Percentiles rank a stretch among this genome's conserved stretches.
These are phyloP conservation scores for Fibroporia radiculosa DNA, from an alignment of 768 basidiomycete genomes.

Conservation along the genomic window DNA sequence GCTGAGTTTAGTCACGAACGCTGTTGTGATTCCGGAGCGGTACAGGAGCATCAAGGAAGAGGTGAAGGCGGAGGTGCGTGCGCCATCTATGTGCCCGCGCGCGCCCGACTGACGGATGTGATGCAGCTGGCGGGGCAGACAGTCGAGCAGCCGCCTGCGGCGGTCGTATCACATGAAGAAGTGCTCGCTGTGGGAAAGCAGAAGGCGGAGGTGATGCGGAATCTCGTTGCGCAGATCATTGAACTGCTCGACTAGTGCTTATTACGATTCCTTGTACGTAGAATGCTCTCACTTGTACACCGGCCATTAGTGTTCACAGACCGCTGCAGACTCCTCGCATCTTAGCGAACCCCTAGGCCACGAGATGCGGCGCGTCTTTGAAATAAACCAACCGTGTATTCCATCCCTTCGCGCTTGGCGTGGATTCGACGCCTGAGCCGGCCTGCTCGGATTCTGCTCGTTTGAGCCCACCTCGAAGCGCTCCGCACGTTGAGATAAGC, in stretches of 20 bases:
- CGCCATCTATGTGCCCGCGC: background rate
- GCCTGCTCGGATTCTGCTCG: too few relatives aligned
- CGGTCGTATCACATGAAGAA: constrained; percentile 71
- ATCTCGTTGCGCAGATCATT: constrained; percentile 60
- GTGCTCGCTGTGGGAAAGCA: constrained; percentile 57
- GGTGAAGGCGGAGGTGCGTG: constrained; percentile 66
- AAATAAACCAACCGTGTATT: too few relatives aligned
- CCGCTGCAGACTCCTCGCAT: too few relatives aligned
- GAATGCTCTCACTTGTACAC: too few relatives aligned
- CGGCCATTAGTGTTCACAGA: too few relatives aligned
- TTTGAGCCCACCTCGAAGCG: too few relatives aligned
- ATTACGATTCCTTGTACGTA: too few relatives aligned
- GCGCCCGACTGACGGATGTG: background rate
- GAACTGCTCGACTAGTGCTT: constrained; percentile 24
- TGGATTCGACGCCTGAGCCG: too few relatives aligned
- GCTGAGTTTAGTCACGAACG: constrained; percentile 80
- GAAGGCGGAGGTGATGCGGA: constrained; percentile 68
- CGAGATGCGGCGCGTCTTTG: too few relatives aligned
- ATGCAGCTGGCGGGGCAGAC: constrained; percentile 54
- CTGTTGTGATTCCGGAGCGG: constrained; percentile 63
- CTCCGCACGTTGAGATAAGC: too few relatives aligned
- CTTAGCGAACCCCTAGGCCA: too few relatives aligned
- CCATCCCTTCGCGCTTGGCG: too few relatives aligned
- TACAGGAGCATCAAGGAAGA: constrained; percentile 68
- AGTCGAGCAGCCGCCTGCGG: constrained; percentile 30